phyloP scores from a whole-genome alignment of 805 yeast species.

The Nakazawaea pomicola region DNA sequence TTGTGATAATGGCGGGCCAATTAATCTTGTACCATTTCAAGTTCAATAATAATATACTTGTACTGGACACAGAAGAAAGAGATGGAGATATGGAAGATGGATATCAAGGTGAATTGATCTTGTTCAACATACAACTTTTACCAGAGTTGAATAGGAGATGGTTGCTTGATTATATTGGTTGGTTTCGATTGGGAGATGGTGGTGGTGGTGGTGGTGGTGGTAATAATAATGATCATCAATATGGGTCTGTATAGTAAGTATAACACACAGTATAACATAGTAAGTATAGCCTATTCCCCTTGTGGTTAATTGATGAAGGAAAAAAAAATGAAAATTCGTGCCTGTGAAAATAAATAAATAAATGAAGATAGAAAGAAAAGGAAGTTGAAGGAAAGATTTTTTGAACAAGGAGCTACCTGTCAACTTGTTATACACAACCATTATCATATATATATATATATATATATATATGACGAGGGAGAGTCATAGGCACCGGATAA shows the following conservation, averaged over 20 bases:
- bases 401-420: no score
- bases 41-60: slow-evolving; percentile 5
- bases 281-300: no score
- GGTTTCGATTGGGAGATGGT: neutral
- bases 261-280: no score
- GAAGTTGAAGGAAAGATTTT: no score
- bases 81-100: slow-evolving; percentile 12
- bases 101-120: slow-evolving; percentile 15
- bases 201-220: no score
- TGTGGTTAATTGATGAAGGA: no score
- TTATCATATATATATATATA: no score
- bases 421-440: no score
- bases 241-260: slow-evolving; percentile 5
- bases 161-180: neutral
- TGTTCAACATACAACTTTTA: slow-evolving; percentile 17
- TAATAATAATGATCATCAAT: no score
- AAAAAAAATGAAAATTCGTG: neutral
- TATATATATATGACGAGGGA: no score
- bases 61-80: neutral
- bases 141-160: slow-evolving; percentile 10
- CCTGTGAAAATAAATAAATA: slow-evolving; percentile 5
- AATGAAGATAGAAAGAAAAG: no score
- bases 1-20: slow-evolving; percentile 17
- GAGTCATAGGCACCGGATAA: no score
- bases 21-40: slow-evolving; percentile 15